phyloP scores from a whole-genome alignment of 495 filamentous ascomycete species.

The Penicillium antarcticum region DNA sequence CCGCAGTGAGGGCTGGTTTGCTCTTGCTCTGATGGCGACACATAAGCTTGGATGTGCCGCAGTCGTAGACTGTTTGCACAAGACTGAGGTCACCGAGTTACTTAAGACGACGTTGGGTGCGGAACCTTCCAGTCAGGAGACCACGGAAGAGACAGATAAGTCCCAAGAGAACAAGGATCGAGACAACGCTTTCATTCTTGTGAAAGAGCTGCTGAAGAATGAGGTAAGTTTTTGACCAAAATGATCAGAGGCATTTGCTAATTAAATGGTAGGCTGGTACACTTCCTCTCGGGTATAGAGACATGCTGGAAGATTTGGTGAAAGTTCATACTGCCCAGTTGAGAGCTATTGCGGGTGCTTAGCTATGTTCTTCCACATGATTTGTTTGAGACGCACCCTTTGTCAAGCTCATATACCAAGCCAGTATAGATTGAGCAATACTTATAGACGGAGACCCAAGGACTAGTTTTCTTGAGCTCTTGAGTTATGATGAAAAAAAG shows the following conservation, averaged over 20 bases:
- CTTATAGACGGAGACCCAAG: too few relatives aligned
- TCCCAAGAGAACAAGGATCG: conserved; percentile 47
- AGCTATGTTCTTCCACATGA: neutral
- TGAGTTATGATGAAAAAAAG: too few relatives aligned
- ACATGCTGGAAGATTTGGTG: conserved; percentile 27
- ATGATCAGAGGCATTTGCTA: conserved; percentile 6
- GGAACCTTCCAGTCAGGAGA: conserved; percentile 9
- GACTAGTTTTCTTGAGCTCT: too few relatives aligned
- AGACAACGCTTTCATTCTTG: conserved; percentile 62
- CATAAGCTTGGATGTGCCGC: conserved; percentile 45
- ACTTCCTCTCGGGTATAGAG: conserved; percentile 25
- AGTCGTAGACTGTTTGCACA: conserved; percentile 49
- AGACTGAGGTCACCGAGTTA: conserved; percentile 39
- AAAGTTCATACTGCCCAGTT: conserved; percentile 22
- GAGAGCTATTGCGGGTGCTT: conserved; percentile 3
- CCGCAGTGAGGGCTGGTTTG: conserved; percentile 70
- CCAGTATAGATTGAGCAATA: too few relatives aligned
- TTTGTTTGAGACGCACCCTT: too few relatives aligned
- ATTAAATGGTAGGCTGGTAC: conserved; percentile 23
- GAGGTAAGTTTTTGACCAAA: conserved; percentile 33
- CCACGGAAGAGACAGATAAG: conserved; percentile 18
- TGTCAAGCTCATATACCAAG: too few relatives aligned
- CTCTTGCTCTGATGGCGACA: conserved; percentile 66
- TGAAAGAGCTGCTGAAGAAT: conserved; percentile 55
- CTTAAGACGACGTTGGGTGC: conserved; percentile 53